Base-by-base conservation (phyloP, 2,329 filamentous ascomycete genomes). In the Beauveria sp. region DNA sequence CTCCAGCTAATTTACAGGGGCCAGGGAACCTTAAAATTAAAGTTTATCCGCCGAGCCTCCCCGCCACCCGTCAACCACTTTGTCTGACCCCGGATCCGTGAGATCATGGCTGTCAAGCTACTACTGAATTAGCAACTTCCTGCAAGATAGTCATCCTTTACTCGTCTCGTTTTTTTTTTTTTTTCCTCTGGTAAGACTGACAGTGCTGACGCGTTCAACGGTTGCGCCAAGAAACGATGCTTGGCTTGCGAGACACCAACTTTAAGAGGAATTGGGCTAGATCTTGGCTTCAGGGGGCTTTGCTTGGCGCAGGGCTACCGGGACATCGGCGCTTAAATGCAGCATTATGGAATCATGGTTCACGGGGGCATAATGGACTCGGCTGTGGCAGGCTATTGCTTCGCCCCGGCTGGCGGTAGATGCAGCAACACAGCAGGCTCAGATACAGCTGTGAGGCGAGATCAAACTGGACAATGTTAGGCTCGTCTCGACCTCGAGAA, bases 231-330 rank as follows among this genome's bases (percentile, higher is more conserved):
- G 47, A 8, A 3, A n/a, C n/a, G 28, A 26, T 24, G 44, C 55
- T 57, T 57, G 55, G 55, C 55, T 50, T 10, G 22, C 46, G 12
- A 41, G 55, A 26, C 20, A 26, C 8, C 54, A 37, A 14, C 30
- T 37, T 50, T 24, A 26, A 26, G 10, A n/a, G 26, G 24, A 59
- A 44, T 59, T 51, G 51, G 34, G 26, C 34, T 34, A 52, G n/a
- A 52, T 59, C 47, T 59, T 59, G 56, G 56, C 56, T 59, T 20
- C 10, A 47, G 41, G 55, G 56, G 56, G 18, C 5, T 12, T 6
- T 18, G 16, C 56, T 59, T 59, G 56, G 56, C 56, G 26, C 22
- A 51, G 47, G 47, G 47, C 37, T 44, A 34, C 24, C 44, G 16
- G 22, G 20, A 48, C 30, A 18, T 30, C 37, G 47, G 47, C 47